Evolutionary conservation across 306 rosid species (phyloP).

Genomic region (Prunus mume): DNA sequence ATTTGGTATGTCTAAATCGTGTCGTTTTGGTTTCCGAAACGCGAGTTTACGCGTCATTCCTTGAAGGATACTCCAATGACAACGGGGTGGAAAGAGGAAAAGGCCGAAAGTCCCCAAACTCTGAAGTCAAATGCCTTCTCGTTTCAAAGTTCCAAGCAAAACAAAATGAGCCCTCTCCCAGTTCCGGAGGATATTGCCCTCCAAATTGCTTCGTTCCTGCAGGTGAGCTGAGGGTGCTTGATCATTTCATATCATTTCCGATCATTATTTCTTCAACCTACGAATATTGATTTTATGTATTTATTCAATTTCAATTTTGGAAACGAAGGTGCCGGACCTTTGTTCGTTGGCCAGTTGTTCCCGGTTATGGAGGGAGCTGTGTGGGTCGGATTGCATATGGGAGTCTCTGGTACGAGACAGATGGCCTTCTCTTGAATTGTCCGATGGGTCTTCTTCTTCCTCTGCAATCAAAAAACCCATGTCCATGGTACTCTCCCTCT

Average conservation of each 20-base stretch:
- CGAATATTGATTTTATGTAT: background rate
- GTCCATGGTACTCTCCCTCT: conserved; percentile 34
- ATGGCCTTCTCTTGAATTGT: conserved; percentile 54
- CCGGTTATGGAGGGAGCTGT: conserved; percentile 56
- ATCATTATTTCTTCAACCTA: background rate
- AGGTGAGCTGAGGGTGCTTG: background rate
- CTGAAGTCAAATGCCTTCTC: too few relatives aligned
- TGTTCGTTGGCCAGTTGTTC: conserved; percentile 77
- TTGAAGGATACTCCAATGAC: too few relatives aligned
- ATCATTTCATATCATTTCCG: background rate
- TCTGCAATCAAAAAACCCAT: conserved; percentile 23
- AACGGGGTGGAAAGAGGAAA: too few relatives aligned
- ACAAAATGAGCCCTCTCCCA: too few relatives aligned
- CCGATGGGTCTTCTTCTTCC: conserved; percentile 36
- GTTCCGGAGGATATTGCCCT: too few relatives aligned
- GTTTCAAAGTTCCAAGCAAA: too few relatives aligned
- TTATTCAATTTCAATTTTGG: background rate
- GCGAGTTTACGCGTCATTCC: too few relatives aligned
- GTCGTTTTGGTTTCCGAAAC: too few relatives aligned
- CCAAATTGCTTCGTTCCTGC: too few relatives aligned
- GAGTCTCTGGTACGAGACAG: conserved; percentile 46
- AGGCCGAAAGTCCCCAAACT: too few relatives aligned
- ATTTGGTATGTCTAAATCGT: too few relatives aligned
- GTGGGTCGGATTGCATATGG: conserved; percentile 62
- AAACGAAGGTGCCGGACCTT: conserved; percentile 61